Conservation (phyloP, 2,329 filamentous ascomycete genomes). For the Macroventuria anomochaeta region DNA sequence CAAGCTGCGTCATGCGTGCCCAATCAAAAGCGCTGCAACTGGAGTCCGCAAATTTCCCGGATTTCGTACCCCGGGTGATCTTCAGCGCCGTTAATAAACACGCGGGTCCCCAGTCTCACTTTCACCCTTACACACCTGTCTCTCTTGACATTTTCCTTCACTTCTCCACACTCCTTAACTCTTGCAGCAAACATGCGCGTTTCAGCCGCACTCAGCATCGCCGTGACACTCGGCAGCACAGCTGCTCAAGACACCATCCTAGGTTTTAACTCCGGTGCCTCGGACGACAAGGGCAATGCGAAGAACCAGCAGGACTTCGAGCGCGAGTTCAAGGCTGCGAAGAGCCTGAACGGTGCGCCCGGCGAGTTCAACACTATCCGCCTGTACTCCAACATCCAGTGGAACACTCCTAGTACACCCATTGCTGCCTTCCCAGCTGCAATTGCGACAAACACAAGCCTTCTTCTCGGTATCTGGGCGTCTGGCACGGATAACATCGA, state of each 20-base stretch:
- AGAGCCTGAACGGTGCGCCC: conserved; percentile 67
- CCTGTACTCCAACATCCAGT: conserved; percentile 76
- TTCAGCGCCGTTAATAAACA: conserved; percentile 14
- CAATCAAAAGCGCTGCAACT: conserved; percentile 1
- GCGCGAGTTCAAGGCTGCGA: conserved; percentile 70
- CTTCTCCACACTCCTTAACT: conserved; percentile 15
- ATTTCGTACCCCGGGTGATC: conserved; percentile 5
- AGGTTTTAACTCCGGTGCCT: conserved; percentile 46
- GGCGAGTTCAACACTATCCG: conserved; percentile 71
- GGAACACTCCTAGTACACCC: conserved; percentile 65
- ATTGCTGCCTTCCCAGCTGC: conserved; percentile 59
- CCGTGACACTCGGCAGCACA: conserved; percentile 30
- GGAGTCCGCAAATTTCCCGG: conserved; percentile 10
- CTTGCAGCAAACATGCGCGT: conserved; percentile 27
- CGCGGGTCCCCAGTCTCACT: conserved; percentile 11
- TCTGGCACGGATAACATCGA: conserved; percentile 61
- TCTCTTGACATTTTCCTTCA: neutral
- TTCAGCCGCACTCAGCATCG: conserved; percentile 29
- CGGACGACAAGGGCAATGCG: conserved; percentile 40
- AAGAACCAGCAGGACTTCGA: conserved; percentile 72
- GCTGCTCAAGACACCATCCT: conserved; percentile 34
- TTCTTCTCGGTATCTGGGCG: conserved; percentile 49
- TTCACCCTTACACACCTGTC: neutral
- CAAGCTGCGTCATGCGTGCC: conserved; percentile 4
- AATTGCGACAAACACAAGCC: conserved; percentile 43